Conservation (phyloP, 805 yeast species). For the Tetrapisispora taiwanensis region DNA sequence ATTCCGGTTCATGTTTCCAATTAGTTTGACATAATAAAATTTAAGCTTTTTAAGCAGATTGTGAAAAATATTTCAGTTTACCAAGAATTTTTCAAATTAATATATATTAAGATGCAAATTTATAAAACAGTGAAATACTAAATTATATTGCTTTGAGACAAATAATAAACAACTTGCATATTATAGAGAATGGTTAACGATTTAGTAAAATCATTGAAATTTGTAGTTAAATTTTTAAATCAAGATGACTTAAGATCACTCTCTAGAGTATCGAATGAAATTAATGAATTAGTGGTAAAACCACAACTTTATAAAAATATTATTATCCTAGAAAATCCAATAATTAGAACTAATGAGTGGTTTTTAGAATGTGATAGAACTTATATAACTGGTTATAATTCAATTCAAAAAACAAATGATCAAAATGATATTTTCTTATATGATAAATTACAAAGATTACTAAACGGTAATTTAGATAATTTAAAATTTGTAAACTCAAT, state of each 20-base stretch:
- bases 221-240: slow-evolving; percentile 7
- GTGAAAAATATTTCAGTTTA: too few species aligned
- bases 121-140: too few species aligned
- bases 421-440: slow-evolving; percentile 31
- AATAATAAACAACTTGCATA: too few species aligned
- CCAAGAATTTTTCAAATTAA: too few species aligned
- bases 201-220: neutral
- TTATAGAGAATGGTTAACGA: too few species aligned
- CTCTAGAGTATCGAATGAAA: slow-evolving; percentile 24
- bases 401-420: slow-evolving; percentile 27
- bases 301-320: slow-evolving; percentile 32
- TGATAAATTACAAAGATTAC: slow-evolving; percentile 34
- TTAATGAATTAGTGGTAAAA: slow-evolving; percentile 25
- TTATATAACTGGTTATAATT: slow-evolving; percentile 31
- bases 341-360: slow-evolving; percentile 21
- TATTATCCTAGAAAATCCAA: slow-evolving; percentile 29
- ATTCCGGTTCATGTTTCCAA: too few species aligned
- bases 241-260: slow-evolving; percentile 33
- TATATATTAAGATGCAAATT: too few species aligned
- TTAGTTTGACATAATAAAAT: too few species aligned
- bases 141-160: too few species aligned
- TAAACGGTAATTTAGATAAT: slow-evolving; percentile 24
- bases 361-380: slow-evolving; percentile 31
- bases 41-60: too few species aligned
- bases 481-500: slow-evolving; percentile 29